These are phyloP conservation scores for Didymella pomorum DNA, from an alignment of 2,329 filamentous ascomycete species.

Conservation along the genomic window DNA sequence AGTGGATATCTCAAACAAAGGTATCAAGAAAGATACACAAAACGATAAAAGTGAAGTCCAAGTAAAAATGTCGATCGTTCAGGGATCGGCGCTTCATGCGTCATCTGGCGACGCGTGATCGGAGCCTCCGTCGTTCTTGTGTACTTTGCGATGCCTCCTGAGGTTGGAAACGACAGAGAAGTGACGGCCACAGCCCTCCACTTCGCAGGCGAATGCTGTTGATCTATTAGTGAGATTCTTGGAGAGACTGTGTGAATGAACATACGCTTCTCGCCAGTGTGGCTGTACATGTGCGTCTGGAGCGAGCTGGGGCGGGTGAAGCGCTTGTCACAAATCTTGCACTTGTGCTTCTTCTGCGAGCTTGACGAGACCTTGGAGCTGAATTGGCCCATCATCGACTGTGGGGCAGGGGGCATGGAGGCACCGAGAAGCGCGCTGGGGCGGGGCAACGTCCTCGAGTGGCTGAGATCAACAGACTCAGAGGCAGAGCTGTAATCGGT, in stretches of 20 bases:
- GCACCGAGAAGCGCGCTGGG: constrained; percentile 70
- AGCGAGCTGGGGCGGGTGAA: constrained; percentile 94
- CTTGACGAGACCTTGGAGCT: constrained; percentile 95
- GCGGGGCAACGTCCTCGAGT: constrained; percentile 82
- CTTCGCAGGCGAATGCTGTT: constrained; percentile 89
- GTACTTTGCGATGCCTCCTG: constrained; percentile 92
- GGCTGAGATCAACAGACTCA: constrained; percentile 80
- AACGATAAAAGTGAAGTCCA: constrained; percentile 26
- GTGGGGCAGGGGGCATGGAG: constrained; percentile 79
- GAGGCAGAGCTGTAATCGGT: constrained; percentile 95
- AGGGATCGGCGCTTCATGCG: constrained; percentile 43
- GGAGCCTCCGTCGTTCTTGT: constrained; percentile 73
- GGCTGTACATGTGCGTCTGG: constrained; percentile 98
- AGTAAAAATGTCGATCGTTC: constrained; percentile 34
- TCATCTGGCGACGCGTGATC: constrained; percentile 60
- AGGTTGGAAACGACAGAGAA: constrained; percentile 98
- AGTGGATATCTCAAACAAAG: constrained; percentile 50
- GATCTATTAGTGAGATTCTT: constrained; percentile 18
- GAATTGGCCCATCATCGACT: constrained; percentile 99
- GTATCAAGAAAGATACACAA: constrained; percentile 31
- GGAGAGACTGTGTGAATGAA: constrained; percentile 37
- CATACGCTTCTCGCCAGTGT: constrained; percentile 98
- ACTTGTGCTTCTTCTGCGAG: constrained; percentile 99
- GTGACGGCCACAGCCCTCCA: constrained; percentile 92
- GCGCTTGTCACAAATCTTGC: constrained; percentile 97